Base-by-base conservation (phyloP, 352 stramenopile species). In the Pythium vanterpoolii region DNA sequence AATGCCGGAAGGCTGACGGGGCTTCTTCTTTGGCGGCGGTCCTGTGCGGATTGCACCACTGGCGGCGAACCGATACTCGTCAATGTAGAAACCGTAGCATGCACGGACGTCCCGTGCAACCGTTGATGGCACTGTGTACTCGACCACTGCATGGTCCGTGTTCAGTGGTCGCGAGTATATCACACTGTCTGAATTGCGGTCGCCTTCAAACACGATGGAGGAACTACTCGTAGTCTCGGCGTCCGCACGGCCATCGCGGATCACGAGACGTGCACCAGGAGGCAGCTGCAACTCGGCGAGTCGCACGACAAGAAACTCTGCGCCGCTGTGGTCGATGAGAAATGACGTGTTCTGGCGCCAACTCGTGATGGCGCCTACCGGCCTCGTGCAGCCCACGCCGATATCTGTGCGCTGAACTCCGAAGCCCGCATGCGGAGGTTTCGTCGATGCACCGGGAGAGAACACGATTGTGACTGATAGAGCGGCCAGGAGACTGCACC, bases 221-320 rank as follows among this genome's bases (percentile, higher is more conserved):
- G 14, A 51, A 8, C 28, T 8, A 16, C 11, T 16, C 11, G 26
- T 44, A 10, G n/a, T 33, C 18, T 6, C 21, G 40, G 27, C 11
- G 36, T 31, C 13, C 31, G 46, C 21, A 24, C 6, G 27, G 31
- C 21, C 43, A 31, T 68, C 60, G 21, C 60, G 49, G 10, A 83
- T 54, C 8, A 28, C 18, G 33, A 83, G 24, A 14, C 31, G 38
- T 1, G 66, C 59, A 4, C 45, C 64, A 11, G 56, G 48, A 9
- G 66, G 66, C 13, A 83, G 61, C 4, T 46, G 48, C 23, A 77
- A 31, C 5, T 39, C 44, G 16, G 61, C 55, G 31, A 83, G 63
- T 42, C 66, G 69, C 26, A 83, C 46, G 26, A 69, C 68, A 8
- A 83, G 46, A 51, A 75, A 80, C 43, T 78, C 57, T 6, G 74